Evolutionary conservation across 495 filamentous ascomycete species (phyloP).

Genomic region (Ramalina intermedia): DNA sequence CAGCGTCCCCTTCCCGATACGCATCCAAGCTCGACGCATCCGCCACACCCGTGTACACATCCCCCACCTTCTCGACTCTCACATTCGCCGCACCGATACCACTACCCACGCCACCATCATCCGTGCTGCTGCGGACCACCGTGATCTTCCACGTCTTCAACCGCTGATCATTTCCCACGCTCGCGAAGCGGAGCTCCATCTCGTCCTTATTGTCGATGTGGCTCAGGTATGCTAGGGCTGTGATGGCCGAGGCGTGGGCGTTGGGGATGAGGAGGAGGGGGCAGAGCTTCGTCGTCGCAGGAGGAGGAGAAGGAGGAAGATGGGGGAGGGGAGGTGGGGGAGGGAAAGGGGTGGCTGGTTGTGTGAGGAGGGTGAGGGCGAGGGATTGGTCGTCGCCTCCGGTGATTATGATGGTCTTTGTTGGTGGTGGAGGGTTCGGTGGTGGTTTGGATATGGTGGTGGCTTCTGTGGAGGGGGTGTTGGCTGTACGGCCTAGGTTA

Average conservation of each 20-base stretch:
- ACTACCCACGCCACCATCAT: no score
- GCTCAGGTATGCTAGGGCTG: constrained; percentile 40
- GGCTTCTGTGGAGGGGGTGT: constrained; percentile 13
- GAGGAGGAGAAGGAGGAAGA: constrained; percentile 27
- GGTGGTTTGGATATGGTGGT: constrained; percentile 42
- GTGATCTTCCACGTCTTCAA: constrained; percentile 55
- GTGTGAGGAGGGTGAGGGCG: constrained; percentile 30
- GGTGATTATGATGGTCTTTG: constrained; percentile 41
- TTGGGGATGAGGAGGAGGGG: constrained; percentile 35
- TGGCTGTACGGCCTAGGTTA: no score
- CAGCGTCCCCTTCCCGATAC: background rate
- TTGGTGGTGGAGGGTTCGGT: constrained; percentile 21
- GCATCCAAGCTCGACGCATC: constrained; percentile 4
- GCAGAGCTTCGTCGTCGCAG: constrained; percentile 3
- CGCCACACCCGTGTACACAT: constrained; percentile 4
- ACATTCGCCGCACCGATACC: constrained; percentile 14
- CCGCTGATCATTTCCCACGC: constrained; percentile 67
- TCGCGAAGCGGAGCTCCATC: constrained; percentile 30
- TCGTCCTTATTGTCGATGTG: background rate
- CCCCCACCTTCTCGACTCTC: constrained; percentile 12
- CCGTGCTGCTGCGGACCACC: constrained; percentile 4
- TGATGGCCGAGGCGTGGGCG: constrained; percentile 73
- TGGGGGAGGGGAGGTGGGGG: constrained; percentile 48
- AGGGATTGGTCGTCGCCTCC: constrained; percentile 79
- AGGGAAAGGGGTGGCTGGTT: background rate